A percentile compares a stretch with the other conserved stretches of the same genome.
phyloP scores from a whole-genome alignment of 1,139 yeast species.

The Yamadazyma epiphylla region DNA sequence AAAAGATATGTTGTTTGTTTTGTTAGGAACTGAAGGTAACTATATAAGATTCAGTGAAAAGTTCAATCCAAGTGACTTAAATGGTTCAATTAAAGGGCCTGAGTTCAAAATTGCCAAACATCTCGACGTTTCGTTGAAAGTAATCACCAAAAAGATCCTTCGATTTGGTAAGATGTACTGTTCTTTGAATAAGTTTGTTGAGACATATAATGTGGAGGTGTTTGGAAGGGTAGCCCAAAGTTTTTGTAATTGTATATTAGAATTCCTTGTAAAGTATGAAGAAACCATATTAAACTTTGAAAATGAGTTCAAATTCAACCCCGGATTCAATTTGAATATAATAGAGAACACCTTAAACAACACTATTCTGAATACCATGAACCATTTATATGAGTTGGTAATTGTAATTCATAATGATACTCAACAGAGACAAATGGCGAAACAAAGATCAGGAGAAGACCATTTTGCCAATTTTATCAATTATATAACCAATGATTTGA shows the following conservation, averaged over 20 bases:
- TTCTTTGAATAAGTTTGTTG: slow-evolving; percentile 52
- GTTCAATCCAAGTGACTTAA: slow-evolving; percentile 43
- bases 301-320: slow-evolving; percentile 43
- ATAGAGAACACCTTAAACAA: slow-evolving; percentile 30
- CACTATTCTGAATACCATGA: slow-evolving; percentile 31
- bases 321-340: slow-evolving; percentile 29
- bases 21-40: slow-evolving; percentile 77
- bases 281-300: slow-evolving; percentile 51
- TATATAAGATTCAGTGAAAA: slow-evolving; percentile 67
- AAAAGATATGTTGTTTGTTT: slow-evolving; percentile 63
- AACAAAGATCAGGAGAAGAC: slow-evolving; percentile 3
- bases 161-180: slow-evolving; percentile 61
- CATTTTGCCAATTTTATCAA: slow-evolving; percentile 34
- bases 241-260: slow-evolving; percentile 57
- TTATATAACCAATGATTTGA: slow-evolving; percentile 39
- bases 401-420: slow-evolving; percentile 42
- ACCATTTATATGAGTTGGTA: slow-evolving; percentile 57
- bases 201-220: slow-evolving; percentile 47
- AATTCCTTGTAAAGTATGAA: slow-evolving; percentile 47
- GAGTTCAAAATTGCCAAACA: slow-evolving; percentile 70
- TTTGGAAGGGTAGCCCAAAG: slow-evolving; percentile 77
- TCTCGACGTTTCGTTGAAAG: slow-evolving; percentile 71
- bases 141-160: slow-evolving; percentile 61
- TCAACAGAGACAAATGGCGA: slow-evolving; percentile 14
- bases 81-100: slow-evolving; percentile 56